Conservation (phyloP, 2,329 filamentous ascomycete species). For the Achaetomium macrosporum region DNA sequence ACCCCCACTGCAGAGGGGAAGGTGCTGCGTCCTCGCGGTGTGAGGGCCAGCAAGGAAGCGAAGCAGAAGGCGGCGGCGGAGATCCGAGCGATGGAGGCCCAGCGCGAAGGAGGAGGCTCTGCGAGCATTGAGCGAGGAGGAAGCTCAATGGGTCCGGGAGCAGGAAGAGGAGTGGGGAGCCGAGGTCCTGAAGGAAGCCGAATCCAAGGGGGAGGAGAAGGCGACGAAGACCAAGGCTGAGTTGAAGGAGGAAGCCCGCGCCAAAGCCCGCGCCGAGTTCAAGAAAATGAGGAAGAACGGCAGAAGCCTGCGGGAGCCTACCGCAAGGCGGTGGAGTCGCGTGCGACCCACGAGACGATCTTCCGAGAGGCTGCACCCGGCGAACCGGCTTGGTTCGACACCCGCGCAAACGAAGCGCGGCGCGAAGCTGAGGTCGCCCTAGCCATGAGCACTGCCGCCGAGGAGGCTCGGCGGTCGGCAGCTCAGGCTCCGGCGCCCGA, state of each 20-base stretch:
- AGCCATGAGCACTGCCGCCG: neutral
- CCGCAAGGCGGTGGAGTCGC: neutral
- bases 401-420: neutral
- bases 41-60: neutral
- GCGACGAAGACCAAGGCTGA: neutral
- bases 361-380: neutral
- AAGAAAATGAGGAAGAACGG: neutral
- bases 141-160: neutral
- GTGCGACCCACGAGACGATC: neutral
- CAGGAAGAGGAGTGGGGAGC: neutral
- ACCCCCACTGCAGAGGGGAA: neutral
- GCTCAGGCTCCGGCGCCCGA: neutral
- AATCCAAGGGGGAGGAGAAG: slow-evolving; percentile 4
- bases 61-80: neutral
- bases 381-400: neutral
- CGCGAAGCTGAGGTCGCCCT: neutral
- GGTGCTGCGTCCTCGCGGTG: neutral
- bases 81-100: neutral
- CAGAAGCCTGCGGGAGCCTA: too few species aligned
- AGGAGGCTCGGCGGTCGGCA: neutral
- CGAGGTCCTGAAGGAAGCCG: neutral
- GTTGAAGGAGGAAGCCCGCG: neutral
- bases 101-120: neutral
- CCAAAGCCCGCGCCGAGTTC: neutral
- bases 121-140: neutral